Evolutionary conservation across 225 moss, liverwort and hornwort genomes (phyloP).

Genomic region (Pleurozium schreberi): DNA sequence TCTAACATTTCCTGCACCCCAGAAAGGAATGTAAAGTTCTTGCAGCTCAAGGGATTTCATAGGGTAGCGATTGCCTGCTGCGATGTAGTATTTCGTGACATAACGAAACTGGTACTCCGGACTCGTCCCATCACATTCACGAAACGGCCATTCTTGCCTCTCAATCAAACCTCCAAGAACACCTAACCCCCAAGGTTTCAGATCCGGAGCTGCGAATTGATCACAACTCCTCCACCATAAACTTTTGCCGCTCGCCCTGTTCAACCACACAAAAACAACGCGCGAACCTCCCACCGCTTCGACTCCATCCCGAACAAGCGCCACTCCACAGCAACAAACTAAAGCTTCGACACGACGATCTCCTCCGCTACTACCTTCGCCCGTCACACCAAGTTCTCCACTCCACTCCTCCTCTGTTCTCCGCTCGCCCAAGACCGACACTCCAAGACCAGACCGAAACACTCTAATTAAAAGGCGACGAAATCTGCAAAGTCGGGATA

Average conservation of each 20-base stretch:
- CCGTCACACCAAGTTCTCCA: neutral
- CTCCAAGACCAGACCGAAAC: neutral
- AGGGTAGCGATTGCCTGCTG: neutral
- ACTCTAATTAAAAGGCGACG: neutral
- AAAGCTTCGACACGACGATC: neutral
- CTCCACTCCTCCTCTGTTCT: neutral
- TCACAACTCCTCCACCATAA: neutral
- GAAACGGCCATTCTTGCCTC: neutral
- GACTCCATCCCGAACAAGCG: neutral
- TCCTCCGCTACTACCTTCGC: neutral
- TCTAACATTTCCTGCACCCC: conserved; percentile 57
- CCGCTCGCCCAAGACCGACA: neutral
- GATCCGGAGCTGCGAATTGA: neutral
- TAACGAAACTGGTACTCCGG: neutral
- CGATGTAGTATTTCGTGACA: neutral
- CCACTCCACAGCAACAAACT: neutral
- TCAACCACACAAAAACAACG: neutral
- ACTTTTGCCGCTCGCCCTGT: neutral
- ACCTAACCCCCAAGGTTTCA: neutral
- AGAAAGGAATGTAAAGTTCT: neutral
- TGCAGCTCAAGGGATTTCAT: neutral
- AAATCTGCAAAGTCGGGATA: neutral
- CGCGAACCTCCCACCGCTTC: neutral
- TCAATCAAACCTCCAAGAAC: neutral
- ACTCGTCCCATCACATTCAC: neutral